Conservation (phyloP, 805 yeast species). For the Helenozyma baotianmanensis region DNA sequence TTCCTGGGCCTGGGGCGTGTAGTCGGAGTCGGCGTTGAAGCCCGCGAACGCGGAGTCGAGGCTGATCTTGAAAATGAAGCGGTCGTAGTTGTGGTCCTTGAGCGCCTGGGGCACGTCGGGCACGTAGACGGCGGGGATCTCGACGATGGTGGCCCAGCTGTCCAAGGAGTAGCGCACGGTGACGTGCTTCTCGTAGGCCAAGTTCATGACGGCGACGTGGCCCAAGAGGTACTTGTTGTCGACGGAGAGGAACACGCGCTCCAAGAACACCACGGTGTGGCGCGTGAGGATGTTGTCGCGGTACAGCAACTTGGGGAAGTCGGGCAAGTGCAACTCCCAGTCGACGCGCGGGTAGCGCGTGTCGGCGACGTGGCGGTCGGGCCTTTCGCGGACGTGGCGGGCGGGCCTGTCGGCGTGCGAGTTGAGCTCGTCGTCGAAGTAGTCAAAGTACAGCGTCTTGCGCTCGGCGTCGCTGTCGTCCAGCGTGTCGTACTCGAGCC, state of each 20-base stretch:
- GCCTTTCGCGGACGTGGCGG: too few species aligned
- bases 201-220: conserved; percentile 71
- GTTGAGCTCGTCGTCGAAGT: conserved; percentile 17
- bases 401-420: conserved; percentile 7
- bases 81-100: conserved; percentile 53
- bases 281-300: conserved; percentile 33
- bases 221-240: conserved; percentile 64
- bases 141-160: conserved; percentile 71
- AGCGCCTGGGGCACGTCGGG: conserved; percentile 51
- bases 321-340: conserved; percentile 43
- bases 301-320: conserved; percentile 44
- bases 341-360: conserved; percentile 24
- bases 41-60: conserved; percentile 39
- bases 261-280: conserved; percentile 51
- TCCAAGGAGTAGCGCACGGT: conserved; percentile 72
- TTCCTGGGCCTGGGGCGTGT: conserved; percentile 7
- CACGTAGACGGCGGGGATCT: conserved; percentile 58
- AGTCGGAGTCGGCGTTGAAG: conserved; percentile 11
- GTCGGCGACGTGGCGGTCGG: conserved; percentile 4
- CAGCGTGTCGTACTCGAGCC: conserved; percentile 18
- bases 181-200: conserved; percentile 64
- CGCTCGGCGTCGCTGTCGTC: conserved; percentile 13
- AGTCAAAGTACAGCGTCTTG: conserved; percentile 10
- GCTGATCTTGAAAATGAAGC: conserved; percentile 64
- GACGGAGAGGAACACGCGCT: conserved; percentile 53